These are phyloP conservation scores for Vicia sativa DNA, from an alignment of 306 rosid species.

Conservation along the genomic window DNA sequence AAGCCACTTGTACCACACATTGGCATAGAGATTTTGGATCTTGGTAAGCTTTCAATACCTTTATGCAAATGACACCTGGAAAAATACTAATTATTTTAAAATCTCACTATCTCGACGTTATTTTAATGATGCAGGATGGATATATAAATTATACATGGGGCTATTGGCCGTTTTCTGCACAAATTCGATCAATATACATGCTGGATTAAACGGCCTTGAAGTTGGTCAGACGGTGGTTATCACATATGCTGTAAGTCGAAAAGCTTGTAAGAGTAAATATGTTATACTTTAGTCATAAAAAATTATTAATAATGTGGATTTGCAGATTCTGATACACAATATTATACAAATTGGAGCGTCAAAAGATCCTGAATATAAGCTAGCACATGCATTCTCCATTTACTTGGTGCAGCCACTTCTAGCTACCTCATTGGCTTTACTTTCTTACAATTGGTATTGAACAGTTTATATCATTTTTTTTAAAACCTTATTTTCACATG, in stretches of 20 bases:
- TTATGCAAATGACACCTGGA: conserved; percentile 23
- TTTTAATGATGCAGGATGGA: conserved; percentile 65
- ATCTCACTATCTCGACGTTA: conserved; percentile 7
- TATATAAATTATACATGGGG: conserved; percentile 92
- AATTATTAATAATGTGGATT: conserved; percentile 31
- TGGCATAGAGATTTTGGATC: conserved; percentile 76
- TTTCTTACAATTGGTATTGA: conserved; percentile 75
- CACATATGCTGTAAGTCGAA: conserved; percentile 70
- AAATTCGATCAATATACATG: conserved; percentile 92
- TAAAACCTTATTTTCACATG: conserved; percentile 27
- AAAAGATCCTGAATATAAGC: conserved; percentile 71
- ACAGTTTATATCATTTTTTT: conserved; percentile 26
- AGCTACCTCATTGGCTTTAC: conserved; percentile 75
- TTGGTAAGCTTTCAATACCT: conserved; percentile 64
- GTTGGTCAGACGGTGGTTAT: conserved; percentile 93
- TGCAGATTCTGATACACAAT: conserved; percentile 79
- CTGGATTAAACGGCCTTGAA: conserved; percentile 89
- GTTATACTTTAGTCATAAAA: conserved; percentile 25
- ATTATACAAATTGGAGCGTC: conserved; percentile 90
- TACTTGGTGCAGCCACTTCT: conserved; percentile 79
- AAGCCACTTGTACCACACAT: conserved; percentile 82
- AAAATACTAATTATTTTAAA: conserved; percentile 23
- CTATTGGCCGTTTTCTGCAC: conserved; percentile 97
- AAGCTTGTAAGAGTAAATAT: conserved; percentile 31
- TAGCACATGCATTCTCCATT: conserved; percentile 83